Evolutionary conservation across 257 asterid species (phyloP), one percentile per base, ranked within the genome.

Genomic region (Petunia secreta): DNA sequence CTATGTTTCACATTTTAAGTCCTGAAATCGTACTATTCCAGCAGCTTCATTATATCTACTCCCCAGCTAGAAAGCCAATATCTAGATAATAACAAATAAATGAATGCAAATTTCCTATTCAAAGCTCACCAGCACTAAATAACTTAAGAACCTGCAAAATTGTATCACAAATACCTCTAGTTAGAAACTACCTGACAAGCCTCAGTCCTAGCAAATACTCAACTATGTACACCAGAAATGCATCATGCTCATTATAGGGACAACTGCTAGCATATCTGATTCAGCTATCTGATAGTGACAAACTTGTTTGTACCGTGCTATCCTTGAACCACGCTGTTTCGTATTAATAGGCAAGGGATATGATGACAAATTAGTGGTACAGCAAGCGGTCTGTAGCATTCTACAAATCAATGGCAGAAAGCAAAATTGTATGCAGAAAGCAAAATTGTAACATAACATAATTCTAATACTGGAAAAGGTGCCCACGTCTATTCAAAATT

Each of bases 251-350:
- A 80, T 74, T 73, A 57, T 48, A 63, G 77, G 80, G 63, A 81
- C 83, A 80, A 79, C 73, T 66, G 41, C 73, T 80, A 81, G 75
- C 82, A 87, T 79, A 82, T 84, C 87, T 78, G 57, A 80, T 74
- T 78, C 74, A 46, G 66, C 84, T 82, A 92, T 65, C 97, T 85
- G 80, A 94, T 94, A 14, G 95, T 94, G 82, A 94, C 98, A 69
- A 92, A 94, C 91, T 94, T 94, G 84, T 92, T 94, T 1, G 98
- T 94, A 67, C 98, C 98, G 78, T 94, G 98, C 95, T 82, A 94
- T 91, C 83, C 98, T 89, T 0, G 97, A 92, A 53, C 97, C 95
- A 1, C 97, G 97, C 58, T 94, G 85, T 87, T 94, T 94, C 1
- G 92, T 81, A 83, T 91, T 94, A 97, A 91, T 85, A 71, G 97